Percentiles rank a stretch among this genome's conserved stretches.
These are phyloP conservation scores for Carpediemonas membranifera DNA, from an alignment of 78 protist species.

Conservation along the genomic window DNA sequence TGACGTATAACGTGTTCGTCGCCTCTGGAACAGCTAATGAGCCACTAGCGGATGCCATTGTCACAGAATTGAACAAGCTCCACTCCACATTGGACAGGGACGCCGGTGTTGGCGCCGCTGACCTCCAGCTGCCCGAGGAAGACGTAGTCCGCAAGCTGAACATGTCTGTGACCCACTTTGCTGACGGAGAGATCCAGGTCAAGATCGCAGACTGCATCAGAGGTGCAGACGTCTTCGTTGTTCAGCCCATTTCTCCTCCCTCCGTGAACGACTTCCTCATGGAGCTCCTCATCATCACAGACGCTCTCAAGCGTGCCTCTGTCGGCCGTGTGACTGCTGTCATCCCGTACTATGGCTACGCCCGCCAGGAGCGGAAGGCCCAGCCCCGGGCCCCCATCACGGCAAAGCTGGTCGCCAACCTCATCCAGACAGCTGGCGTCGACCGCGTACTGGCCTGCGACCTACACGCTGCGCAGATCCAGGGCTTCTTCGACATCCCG, in stretches of 20 bases:
- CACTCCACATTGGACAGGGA: too few relatives aligned
- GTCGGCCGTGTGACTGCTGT: conserved; percentile 56
- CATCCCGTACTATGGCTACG: conserved; percentile 68
- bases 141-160: too few relatives aligned
- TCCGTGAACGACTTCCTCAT: conserved; percentile 60
- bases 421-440: conserved; percentile 48
- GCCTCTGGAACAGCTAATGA: too few relatives aligned
- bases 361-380: conserved; percentile 64
- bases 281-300: conserved; percentile 54
- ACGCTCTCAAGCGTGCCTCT: conserved; percentile 48
- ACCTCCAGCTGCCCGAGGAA: too few relatives aligned
- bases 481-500: conserved; percentile 71
- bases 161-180: too few relatives aligned
- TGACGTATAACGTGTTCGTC: too few relatives aligned
- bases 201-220: neutral
- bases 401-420: conserved; percentile 49
- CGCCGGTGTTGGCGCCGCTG: too few relatives aligned
- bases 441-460: conserved; percentile 58
- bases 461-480: conserved; percentile 68
- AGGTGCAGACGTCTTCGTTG: conserved; percentile 31
- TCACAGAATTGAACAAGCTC: too few relatives aligned
- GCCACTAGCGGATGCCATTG: too few relatives aligned
- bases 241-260: conserved; percentile 52
- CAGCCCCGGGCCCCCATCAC: conserved; percentile 62
- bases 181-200: neutral